These are phyloP conservation scores for Pterocarpus santalinus DNA, from an alignment of 306 rosid genomes.

Conservation along the genomic window DNA sequence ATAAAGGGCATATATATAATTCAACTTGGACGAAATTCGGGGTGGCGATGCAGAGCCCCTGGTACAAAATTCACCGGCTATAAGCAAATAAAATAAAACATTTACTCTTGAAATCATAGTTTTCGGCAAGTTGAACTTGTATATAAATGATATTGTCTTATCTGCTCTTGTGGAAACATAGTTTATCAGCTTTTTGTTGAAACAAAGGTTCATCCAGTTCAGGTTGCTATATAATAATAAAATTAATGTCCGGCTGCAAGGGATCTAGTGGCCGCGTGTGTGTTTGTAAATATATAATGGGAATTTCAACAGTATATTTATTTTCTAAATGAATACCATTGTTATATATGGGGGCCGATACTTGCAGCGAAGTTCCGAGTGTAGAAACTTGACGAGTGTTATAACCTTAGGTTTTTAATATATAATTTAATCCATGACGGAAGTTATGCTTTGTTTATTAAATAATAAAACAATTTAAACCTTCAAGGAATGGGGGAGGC, in stretches of 20 bases:
- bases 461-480: neutral
- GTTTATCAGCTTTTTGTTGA: neutral
- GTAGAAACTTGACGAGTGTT: neutral
- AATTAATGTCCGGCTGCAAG: neutral
- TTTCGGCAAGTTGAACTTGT: conserved; percentile 22
- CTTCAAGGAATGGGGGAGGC: neutral
- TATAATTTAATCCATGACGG: neutral
- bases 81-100: conserved; percentile 8
- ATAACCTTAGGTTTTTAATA: neutral
- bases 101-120: neutral
- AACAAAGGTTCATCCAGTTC: neutral
- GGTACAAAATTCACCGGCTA: conserved; percentile 21
- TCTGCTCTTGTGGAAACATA: conserved; percentile 9
- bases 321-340: neutral
- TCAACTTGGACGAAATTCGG: neutral
- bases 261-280: neutral
- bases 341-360: neutral
- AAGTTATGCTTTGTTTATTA: neutral
- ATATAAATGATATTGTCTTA: neutral
- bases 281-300: no score
- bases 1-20: neutral
- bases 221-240: neutral
- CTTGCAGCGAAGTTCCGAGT: neutral
- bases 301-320: neutral
- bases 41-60: conserved; percentile 46